A percentile compares a stretch with the other conserved stretches of the same genome.
These are phyloP conservation scores for Sporothrix pseudoabietina DNA, from an alignment of 2,329 filamentous ascomycete species.

Conservation along the genomic window DNA sequence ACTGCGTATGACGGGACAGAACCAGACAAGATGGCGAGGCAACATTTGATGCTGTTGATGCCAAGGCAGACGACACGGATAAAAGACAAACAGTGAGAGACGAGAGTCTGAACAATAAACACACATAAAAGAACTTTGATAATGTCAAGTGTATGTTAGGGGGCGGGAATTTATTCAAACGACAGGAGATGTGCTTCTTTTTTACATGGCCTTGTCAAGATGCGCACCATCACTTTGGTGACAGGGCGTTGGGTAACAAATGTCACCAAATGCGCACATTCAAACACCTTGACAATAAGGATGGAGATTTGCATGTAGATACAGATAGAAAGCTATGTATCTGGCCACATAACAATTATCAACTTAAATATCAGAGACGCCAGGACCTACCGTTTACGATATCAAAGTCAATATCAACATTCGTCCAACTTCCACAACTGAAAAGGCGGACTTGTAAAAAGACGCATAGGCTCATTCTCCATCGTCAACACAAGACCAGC, in stretches of 20 bases:
- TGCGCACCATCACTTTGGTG: not conserved
- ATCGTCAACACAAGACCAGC: not conserved
- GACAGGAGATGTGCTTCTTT: not conserved
- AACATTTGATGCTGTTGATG: not conserved
- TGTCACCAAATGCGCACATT: not conserved
- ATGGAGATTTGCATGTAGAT: not conserved
- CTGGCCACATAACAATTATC: not conserved
- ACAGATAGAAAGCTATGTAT: not conserved
- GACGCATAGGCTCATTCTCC: conserved; percentile 8
- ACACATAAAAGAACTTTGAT: not conserved
- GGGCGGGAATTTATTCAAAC: not conserved
- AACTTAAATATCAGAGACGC: not conserved
- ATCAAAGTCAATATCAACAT: not conserved
- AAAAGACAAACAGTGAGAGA: not conserved
- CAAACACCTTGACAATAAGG: too few species aligned
- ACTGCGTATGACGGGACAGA: not conserved
- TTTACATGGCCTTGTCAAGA: not conserved
- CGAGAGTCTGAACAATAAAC: not conserved
- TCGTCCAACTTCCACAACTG: too few species aligned
- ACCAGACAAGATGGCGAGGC: not conserved
- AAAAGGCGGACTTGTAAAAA: not conserved
- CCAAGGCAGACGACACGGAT: not conserved
- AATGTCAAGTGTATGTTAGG: not conserved
- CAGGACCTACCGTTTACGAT: not conserved
- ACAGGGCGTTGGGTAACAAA: not conserved